phyloP scores from a whole-genome alignment of 768 basidiomycete genomes.

The Gymnopilus junonius region DNA sequence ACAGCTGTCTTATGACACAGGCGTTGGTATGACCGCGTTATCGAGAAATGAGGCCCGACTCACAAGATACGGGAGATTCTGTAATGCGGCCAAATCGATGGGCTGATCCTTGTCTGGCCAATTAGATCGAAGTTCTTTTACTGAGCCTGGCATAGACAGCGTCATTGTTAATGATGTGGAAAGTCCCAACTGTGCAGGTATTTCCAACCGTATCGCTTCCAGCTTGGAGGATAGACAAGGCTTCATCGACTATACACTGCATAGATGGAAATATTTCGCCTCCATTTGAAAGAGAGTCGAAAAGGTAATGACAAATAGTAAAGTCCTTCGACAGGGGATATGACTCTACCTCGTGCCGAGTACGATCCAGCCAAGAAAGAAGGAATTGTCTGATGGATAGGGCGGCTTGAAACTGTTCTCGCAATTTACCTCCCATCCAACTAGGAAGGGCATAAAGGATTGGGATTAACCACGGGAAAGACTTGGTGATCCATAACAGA shows the following conservation, averaged over 20 bases:
- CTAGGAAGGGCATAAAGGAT: slow-evolving; percentile 20
- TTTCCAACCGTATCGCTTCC: slow-evolving; percentile 45
- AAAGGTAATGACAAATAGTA: slow-evolving; percentile 22
- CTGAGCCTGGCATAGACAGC: slow-evolving; percentile 29
- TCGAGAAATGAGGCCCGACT: slow-evolving; percentile 12
- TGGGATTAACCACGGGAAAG: slow-evolving; percentile 31
- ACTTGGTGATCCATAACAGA: slow-evolving; percentile 35
- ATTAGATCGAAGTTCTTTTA: slow-evolving; percentile 35
- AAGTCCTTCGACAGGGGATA: slow-evolving; percentile 2
- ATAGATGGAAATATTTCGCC: background rate
- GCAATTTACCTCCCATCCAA: slow-evolving; percentile 14
- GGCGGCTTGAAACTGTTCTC: slow-evolving; percentile 21
- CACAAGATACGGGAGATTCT: slow-evolving; percentile 49
- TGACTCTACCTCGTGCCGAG: slow-evolving; percentile 7
- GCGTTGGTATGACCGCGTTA: background rate
- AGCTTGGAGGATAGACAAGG: slow-evolving; percentile 39
- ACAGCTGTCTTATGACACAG: slow-evolving; percentile 43
- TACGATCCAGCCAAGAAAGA: slow-evolving; percentile 13
- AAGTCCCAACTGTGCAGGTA: slow-evolving; percentile 40
- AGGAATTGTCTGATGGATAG: slow-evolving; percentile 21
- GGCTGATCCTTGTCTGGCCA: slow-evolving; percentile 37
- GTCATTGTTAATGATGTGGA: slow-evolving; percentile 38
- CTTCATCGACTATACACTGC: slow-evolving; percentile 34
- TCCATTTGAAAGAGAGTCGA: slow-evolving; percentile 10
- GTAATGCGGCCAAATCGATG: slow-evolving; percentile 33